A percentile compares a stretch with the other conserved stretches of the same genome.
phyloP scores from a whole-genome alignment of 73 alveolate genomes.

The Paramecium pentaurelia region DNA sequence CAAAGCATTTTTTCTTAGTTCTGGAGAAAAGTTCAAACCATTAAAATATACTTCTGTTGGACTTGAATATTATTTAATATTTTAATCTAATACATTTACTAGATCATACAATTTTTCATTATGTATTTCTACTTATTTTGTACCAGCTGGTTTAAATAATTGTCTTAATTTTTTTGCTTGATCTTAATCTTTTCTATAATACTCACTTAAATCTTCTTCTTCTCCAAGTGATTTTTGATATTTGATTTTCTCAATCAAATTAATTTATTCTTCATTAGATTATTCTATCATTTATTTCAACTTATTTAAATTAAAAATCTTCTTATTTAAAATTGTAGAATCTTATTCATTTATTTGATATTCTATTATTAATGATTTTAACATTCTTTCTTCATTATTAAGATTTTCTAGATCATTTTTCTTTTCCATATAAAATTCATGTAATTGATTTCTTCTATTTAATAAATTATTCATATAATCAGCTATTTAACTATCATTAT shows the following conservation, averaged over 20 bases:
- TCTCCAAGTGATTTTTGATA: background rate
- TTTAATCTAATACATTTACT: background rate
- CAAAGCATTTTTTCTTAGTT: background rate
- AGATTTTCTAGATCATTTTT: background rate
- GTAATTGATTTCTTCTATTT: background rate
- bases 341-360: background rate
- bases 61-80: background rate
- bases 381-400: background rate
- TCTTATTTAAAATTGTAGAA: background rate
- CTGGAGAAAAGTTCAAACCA: slow-evolving; percentile 6
- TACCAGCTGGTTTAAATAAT: background rate
- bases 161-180: background rate
- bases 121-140: background rate
- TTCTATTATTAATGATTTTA: background rate
- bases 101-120: background rate
- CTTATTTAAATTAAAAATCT: background rate
- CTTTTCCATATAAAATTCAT: background rate
- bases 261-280: background rate
- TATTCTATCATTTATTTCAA: background rate
- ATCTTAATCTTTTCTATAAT: background rate
- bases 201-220: background rate
- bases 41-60: background rate
- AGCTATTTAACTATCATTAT: background rate
- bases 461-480: background rate
- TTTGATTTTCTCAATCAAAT: background rate